Evolutionary conservation across 257 asterid species (phyloP).

Genomic region (Rehmannia glutinosa): DNA sequence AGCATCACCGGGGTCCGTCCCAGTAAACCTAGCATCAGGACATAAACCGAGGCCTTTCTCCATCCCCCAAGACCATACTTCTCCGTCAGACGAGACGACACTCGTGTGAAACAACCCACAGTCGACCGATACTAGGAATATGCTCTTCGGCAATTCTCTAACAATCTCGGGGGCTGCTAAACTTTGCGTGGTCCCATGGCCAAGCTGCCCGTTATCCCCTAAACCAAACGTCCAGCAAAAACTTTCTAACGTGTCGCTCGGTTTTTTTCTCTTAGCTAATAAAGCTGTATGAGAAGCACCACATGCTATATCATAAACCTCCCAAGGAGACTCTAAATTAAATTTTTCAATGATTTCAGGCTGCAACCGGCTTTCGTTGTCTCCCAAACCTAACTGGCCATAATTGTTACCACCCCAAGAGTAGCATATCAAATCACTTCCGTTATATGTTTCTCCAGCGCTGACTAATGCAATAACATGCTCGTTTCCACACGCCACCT

Average conservation of each 20-base stretch:
- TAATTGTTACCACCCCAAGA: conserved; percentile 86
- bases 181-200: conserved; percentile 72
- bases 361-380: conserved; percentile 45
- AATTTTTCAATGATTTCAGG: conserved; percentile 63
- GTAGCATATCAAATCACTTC: conserved; percentile 63
- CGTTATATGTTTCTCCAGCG: conserved; percentile 55
- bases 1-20: conserved; percentile 82
- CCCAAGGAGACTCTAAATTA: conserved; percentile 54
- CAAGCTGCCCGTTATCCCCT: conserved; percentile 95
- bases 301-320: conserved; percentile 68
- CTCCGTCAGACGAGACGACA: conserved; percentile 71
- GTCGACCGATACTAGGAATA: conserved; percentile 56
- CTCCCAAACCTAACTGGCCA: conserved; percentile 93
- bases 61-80: conserved; percentile 98
- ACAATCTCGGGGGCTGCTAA: conserved; percentile 54
- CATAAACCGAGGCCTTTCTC: conserved; percentile 88
- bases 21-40: conserved; percentile 71
- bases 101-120: conserved; percentile 92
- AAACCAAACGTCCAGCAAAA: conserved; percentile 86
- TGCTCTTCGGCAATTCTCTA: conserved; percentile 41
- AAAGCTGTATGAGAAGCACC: conserved; percentile 86
- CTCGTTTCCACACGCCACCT: conserved; percentile 90
- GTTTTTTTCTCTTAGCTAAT: conserved; percentile 48
- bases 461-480: conserved; percentile 79
- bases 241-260: conserved; percentile 51